Evolutionary conservation across 2,329 filamentous ascomycete genomes (phyloP), one percentile per base, ranked within the genome.

Genomic region (Aspergillus sp.): DNA sequence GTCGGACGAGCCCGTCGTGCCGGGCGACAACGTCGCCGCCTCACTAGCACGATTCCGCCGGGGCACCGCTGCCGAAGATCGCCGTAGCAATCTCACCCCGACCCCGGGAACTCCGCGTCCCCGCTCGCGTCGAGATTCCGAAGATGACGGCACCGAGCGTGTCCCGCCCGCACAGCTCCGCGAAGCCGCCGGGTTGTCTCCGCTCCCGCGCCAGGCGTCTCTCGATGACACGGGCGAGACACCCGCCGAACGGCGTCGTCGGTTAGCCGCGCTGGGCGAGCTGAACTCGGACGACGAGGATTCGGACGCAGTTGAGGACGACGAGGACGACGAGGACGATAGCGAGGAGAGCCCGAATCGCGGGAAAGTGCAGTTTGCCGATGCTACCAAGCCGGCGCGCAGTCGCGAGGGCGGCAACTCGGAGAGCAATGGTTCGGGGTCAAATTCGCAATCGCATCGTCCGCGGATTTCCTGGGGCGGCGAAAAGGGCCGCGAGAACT

Each of bases 231-330:
- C 69, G 0, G 68, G 66, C 21, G 73, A 77, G 54, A 78, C 76
- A 3, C 73, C 74, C 1, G 76, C 74, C 7, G 75, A 78, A 56
- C 74, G 74, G 36, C 70, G 74, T 45, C 74, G 76, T 52, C 73
- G 76, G 62, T 67, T 77, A 6, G 75, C 74, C 21, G 75, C 74
- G 1, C 58, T 78, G 10, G 74, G 75, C 41, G 61, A 72, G 45
- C 57, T 66, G 31, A 52, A 62, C 6, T 67, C 64, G 5, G 61
- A 65, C 11, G 65, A 67, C 6, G 52, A 64, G 2, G 68, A 53
- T 9, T 50, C 53, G 7, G 62, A 52, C 44, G 57, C 50, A 23
- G 54, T 42, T 4, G 49, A 50, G 3, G 45, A 58, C 3, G 64
- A 65, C 38, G 64, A 67, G 16, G 61, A 63, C 11, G 64, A 65